A percentile compares a stretch with the other conserved stretches of the same genome.
phyloP scores from a whole-genome alignment of 768 basidiomycete genomes.

The Psilocybe cubensis region DNA sequence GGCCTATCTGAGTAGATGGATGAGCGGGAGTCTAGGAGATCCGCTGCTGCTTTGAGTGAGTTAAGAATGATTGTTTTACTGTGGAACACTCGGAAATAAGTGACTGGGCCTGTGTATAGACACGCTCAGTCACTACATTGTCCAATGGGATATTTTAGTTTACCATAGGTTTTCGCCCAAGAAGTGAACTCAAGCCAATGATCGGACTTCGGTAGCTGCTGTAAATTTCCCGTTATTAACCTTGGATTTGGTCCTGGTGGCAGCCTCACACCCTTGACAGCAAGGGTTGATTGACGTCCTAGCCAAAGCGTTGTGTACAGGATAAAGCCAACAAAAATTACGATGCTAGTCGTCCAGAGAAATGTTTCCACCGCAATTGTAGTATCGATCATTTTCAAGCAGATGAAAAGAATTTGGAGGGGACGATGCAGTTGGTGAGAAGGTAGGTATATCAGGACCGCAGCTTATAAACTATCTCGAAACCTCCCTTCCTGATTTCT shows the following conservation, averaged over 20 bases:
- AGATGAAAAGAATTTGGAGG: background rate
- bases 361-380: background rate
- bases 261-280: slow-evolving; percentile 11
- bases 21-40: slow-evolving; percentile 51
- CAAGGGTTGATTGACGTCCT: background rate
- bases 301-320: background rate
- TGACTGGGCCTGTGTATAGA: slow-evolving; percentile 36
- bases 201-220: slow-evolving; percentile 22
- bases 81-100: slow-evolving; percentile 40
- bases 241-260: slow-evolving; percentile 30
- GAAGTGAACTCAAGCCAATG: slow-evolving; percentile 20
- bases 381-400: background rate
- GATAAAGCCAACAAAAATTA: background rate
- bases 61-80: slow-evolving; percentile 49
- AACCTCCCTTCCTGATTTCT: background rate
- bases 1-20: slow-evolving; percentile 55
- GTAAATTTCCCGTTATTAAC: slow-evolving; percentile 28
- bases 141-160: background rate
- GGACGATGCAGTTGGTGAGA: background rate
- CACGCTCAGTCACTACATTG: background rate
- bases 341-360: background rate
- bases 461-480: too few species aligned
- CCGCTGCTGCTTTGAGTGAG: slow-evolving; percentile 41
- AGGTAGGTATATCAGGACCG: background rate
- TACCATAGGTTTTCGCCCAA: slow-evolving; percentile 24